phyloP scores from a whole-genome alignment of 129 eudicot species.

The Flaveria linearis region DNA sequence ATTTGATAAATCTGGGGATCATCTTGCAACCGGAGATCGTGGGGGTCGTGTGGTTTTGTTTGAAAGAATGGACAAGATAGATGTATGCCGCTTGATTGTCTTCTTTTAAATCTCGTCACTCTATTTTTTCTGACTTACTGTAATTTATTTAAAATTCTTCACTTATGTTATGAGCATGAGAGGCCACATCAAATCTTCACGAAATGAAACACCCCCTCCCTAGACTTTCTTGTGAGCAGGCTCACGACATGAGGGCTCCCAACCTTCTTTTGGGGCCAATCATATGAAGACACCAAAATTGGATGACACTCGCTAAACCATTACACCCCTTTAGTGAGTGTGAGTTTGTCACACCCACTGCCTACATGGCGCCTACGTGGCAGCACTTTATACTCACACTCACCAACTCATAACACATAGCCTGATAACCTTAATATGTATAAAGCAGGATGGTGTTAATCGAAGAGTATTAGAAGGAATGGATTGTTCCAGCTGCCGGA shows the following conservation, averaged over 20 bases:
- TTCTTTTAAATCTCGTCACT: background rate
- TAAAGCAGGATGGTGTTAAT: conserved; percentile 55
- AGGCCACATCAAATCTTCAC: too few species aligned
- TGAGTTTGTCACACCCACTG: too few species aligned
- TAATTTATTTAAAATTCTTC: background rate
- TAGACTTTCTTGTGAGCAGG: too few species aligned
- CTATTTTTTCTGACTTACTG: background rate
- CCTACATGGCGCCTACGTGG: too few species aligned
- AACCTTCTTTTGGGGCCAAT: too few species aligned
- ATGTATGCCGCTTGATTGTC: conserved; percentile 37
- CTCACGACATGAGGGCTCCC: too few species aligned
- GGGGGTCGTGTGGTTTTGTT: conserved; percentile 66
- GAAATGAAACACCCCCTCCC: too few species aligned
- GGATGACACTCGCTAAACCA: too few species aligned
- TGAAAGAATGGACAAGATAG: conserved; percentile 46
- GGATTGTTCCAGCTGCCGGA: conserved; percentile 68
- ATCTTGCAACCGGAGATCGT: conserved; percentile 65
- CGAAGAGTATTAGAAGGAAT: conserved; percentile 71
- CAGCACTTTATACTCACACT: too few species aligned
- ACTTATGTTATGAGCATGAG: background rate
- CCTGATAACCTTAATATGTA: conserved; percentile 28
- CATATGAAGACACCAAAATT: too few species aligned
- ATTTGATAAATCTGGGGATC: conserved; percentile 58
- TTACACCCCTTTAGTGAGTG: too few species aligned
- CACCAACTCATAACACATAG: background rate